Conservation (phyloP, 2,329 filamentous ascomycete species). For the Sphaerostilbella broomeana region DNA sequence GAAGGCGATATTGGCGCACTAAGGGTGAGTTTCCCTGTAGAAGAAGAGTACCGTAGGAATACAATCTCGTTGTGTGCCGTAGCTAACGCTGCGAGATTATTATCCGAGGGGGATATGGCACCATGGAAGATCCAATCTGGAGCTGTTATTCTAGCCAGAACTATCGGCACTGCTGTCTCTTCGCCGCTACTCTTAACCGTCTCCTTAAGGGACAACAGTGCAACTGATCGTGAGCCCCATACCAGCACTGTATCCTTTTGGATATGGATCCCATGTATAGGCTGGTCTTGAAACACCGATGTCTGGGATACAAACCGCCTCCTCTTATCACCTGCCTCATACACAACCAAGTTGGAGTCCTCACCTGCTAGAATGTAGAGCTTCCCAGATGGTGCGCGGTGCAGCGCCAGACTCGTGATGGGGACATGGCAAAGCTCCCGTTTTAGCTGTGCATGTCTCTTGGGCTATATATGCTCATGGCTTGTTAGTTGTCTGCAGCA, state of each 20-base stretch:
- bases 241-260: constrained; percentile 39
- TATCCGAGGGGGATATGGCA: constrained; percentile 41
- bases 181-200: constrained; percentile 15
- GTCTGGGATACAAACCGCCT: constrained; percentile 35
- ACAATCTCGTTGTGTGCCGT: constrained; percentile 85
- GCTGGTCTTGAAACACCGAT: constrained; percentile 58
- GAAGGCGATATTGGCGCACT: constrained; percentile 56
- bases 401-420: constrained; percentile 54
- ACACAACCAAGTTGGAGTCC: constrained; percentile 51
- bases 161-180: constrained; percentile 13
- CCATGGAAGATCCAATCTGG: constrained; percentile 76
- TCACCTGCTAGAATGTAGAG: constrained; percentile 52
- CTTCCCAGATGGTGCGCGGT: constrained; percentile 24
- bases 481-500: no score
- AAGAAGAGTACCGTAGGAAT: constrained; percentile 34
- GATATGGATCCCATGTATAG: constrained; percentile 66
- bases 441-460: constrained; percentile 17
- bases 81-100: constrained; percentile 51
- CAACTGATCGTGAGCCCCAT: constrained; percentile 65
- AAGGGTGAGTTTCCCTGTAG: constrained; percentile 32
- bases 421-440: constrained; percentile 43
- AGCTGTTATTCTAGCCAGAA: constrained; percentile 36
- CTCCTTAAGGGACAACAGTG: constrained; percentile 26
- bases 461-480: no score
- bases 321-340: constrained; percentile 32